Base-by-base conservation (phyloP, 1,139 yeast genomes). In the Yamadazyma spencermartinsiae region DNA sequence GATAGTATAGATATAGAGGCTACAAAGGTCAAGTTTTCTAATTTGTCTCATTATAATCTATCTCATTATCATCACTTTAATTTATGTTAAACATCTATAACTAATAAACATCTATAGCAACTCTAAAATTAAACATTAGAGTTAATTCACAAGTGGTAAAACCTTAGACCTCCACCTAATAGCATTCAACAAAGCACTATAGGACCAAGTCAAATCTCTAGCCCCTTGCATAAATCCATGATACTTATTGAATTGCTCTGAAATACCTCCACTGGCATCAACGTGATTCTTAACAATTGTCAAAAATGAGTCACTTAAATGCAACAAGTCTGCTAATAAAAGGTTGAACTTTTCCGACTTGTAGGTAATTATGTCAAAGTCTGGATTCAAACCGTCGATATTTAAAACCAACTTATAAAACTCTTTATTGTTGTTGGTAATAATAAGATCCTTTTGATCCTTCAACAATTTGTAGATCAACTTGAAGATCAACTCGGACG, bases 141-240 rank as follows among this genome's bases (percentile, higher is more conserved):
- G 14, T 28, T 21, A 21, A 7, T 21, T 24, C 4, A 30, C 6
- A 15, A 30, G 11, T 8, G 25, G 12, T 4, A 18, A 16, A 13
- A 42, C 37, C 25, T 40, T 46, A 1, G 33, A 49, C 58, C 90
- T 76, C 81, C 86, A 79, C 58, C 86, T 72, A 38, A 76, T 65
- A 2, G 92, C 79, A 48, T 79, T 75, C 82, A 86, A 83, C 39
- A 86, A 78, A 2, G 95, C 77, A 30, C 90, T 80, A 58, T 87
- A 87, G 47, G 95, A 84, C 98, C 98, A 92, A 4, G 97, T 89
- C 53, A 92, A 75, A 50, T 86, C 78, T 40, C 67, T 63, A 0
- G 98, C 98, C 3, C 98, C 98, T 60, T 82, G 85, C 84, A 88
- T 80, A 57, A 60, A 87, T 0, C 98, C 98, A 32, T 74, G 79